Evolutionary conservation across 805 yeast species (phyloP), one percentile per base, ranked within the genome.

Genomic region (Pichia occidentalis): DNA sequence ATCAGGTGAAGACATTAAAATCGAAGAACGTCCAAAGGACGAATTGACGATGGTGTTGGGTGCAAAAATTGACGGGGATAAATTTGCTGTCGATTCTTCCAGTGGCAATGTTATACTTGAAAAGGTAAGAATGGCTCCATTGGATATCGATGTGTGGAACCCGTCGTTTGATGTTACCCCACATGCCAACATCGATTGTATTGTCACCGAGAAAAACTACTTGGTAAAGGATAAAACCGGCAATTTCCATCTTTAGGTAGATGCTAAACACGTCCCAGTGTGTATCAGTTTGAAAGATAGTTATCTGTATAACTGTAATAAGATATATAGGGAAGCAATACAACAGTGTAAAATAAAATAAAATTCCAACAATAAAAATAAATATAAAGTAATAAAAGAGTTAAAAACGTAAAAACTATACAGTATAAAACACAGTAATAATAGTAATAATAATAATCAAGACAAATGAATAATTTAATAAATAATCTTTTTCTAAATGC

Each of bases 91-190:
- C 53, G 37, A 50, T 14, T 32, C 37, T 5, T 36, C 35, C 10
- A 39, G 46, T 4, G 40, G 42, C 4, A 37, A 51, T 12, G 56
- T 60, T 28, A 51, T 50, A 14, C 44, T 62, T 18, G 51, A 71
- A 1, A 77, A 77, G 14, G 82, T 87, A 11, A 82, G 84, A 27
- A 72, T 82, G 41, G 95, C 96, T 1, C 92, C 97, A 3, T 82
- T 83, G 2, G 83, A 81, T 0, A 80, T 88, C 23, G 64, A 70
- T 4, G 95, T 87, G 2, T 90, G 97, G 97, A 92, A 92, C 53
- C 98, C 98, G 1, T 82, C 97, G 0, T 90, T 90, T 53, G 98
- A 90, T 54, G 86, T 92, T 12, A 86, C 97, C 3, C 95, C 95
- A 0, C 78, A 80, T 51, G 71, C 70, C 31, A 63, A 81, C 26